These are phyloP conservation scores for Galeopsis tetrahit DNA, from an alignment of 257 asterid genomes.

Conservation along the genomic window DNA sequence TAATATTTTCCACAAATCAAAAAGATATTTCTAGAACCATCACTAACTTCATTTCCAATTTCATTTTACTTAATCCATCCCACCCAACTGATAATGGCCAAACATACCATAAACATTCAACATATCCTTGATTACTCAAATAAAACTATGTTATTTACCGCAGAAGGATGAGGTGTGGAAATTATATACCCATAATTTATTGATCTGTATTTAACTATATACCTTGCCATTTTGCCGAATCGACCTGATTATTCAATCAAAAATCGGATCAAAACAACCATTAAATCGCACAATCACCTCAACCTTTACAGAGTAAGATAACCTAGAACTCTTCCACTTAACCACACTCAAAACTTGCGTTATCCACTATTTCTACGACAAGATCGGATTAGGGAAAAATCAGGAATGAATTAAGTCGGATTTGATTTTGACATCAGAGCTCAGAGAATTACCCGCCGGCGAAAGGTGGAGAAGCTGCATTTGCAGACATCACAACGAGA, in stretches of 20 bases:
- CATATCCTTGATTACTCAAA: slow-evolving; percentile 30
- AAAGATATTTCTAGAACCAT: background rate
- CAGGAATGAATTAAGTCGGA: slow-evolving; percentile 22
- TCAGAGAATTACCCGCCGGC: slow-evolving; percentile 78
- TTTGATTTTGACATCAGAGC: slow-evolving; percentile 27
- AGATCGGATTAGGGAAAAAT: slow-evolving; percentile 21
- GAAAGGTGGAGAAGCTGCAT: slow-evolving; percentile 94
- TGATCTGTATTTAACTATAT: slow-evolving; percentile 25
- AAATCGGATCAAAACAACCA: slow-evolving; percentile 32
- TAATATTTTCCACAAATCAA: slow-evolving; percentile 24
- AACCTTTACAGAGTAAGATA: slow-evolving; percentile 20
- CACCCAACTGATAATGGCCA: background rate
- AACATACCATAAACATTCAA: slow-evolving; percentile 21
- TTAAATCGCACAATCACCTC: slow-evolving; percentile 28
- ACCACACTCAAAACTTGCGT: slow-evolving; percentile 13
- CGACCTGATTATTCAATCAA: slow-evolving; percentile 13
- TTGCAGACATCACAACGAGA: slow-evolving; percentile 94
- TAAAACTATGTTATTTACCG: background rate
- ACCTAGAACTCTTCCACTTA: slow-evolving; percentile 1
- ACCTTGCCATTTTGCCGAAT: background rate
- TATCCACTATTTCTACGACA: background rate
- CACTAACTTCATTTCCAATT: slow-evolving; percentile 14
- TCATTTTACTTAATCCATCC: background rate
- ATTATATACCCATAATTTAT: slow-evolving; percentile 5
- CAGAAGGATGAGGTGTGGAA: slow-evolving; percentile 17